Evolutionary conservation across 345 rosid genomes (phyloP), one percentile per base, ranked within the genome.

Genomic region (Alliaria petiolata): DNA sequence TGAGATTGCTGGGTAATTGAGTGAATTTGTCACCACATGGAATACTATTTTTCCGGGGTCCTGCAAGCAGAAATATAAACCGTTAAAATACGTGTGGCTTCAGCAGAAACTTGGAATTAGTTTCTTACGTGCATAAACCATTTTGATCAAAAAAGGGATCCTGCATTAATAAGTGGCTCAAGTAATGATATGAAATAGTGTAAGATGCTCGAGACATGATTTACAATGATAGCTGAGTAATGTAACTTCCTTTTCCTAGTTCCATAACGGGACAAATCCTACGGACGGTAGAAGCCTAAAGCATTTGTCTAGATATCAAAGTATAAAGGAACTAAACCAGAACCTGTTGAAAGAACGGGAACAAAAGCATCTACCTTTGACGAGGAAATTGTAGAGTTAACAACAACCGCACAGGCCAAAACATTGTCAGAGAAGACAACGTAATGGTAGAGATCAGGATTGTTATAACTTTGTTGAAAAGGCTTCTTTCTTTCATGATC

Each of bases 361-460:
- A 55, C 7, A 51, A 36, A 40, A 39, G 69, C 61, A 65, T 56
- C 71, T 89, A 93, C 97, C 95, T 17, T 67, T 15, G 97, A 83
- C 67, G 81, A 83, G 64, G 87, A 80, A 63, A 85, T 81, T 17
- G 89, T 85, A 51, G 99, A 95, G 76, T 86, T 91, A 20, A 91
- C 88, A 79, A 91, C 97, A 49, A 88, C 98, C 7, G 97, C 86
- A 81, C 83, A 83, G 16, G 99, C 97, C 74, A 95, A 80, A 75
- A 95, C 80, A 66, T 91, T 89, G 86, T 95, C 98, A 0, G 98
- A 89, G 82, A 91, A 88, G 55, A 89, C 82, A n/a, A 86, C 93
- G 69, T 82, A 89, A 72, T 95, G 99, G 81, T 86, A 78, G 31
- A 91, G 83, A 77, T 82, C 72, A 17, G 81, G 83, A 78, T 89